Evolutionary conservation across 2,329 filamentous ascomycete genomes (phyloP).

Genomic region (Neoarthrinium moseri): DNA sequence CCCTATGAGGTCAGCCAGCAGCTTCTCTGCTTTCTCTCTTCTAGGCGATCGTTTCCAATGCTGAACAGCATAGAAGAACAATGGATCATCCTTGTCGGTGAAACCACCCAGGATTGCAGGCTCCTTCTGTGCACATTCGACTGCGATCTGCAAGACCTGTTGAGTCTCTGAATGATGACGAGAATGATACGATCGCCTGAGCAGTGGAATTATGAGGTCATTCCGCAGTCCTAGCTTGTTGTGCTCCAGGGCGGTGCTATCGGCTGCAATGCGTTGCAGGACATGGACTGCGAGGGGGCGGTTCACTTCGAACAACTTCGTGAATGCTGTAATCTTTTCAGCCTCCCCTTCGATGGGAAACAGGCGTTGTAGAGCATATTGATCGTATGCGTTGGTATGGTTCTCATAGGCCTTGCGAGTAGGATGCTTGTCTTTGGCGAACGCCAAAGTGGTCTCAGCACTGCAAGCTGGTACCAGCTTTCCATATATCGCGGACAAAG

Average conservation of each 20-base stretch:
- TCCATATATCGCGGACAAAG: neutral
- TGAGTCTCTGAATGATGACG: neutral
- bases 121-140: conserved; percentile 2
- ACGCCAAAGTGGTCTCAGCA: neutral
- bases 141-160: neutral
- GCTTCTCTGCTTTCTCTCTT: neutral
- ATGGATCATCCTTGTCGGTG: too few relatives aligned
- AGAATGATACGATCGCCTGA: neutral
- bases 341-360: neutral
- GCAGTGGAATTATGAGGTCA: neutral
- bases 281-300: neutral
- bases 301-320: neutral
- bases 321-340: neutral
- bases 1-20: neutral
- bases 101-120: neutral
- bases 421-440: neutral
- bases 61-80: neutral
- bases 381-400: conserved; percentile 2
- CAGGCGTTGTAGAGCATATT: neutral
- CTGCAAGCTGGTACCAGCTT: conserved; percentile 5
- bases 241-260: neutral
- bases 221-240: neutral
- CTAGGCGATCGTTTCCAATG: neutral
- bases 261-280: neutral
- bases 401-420: neutral